phyloP scores from a whole-genome alignment of 164 flowering plant species.

The Macadamia tetraphylla region DNA sequence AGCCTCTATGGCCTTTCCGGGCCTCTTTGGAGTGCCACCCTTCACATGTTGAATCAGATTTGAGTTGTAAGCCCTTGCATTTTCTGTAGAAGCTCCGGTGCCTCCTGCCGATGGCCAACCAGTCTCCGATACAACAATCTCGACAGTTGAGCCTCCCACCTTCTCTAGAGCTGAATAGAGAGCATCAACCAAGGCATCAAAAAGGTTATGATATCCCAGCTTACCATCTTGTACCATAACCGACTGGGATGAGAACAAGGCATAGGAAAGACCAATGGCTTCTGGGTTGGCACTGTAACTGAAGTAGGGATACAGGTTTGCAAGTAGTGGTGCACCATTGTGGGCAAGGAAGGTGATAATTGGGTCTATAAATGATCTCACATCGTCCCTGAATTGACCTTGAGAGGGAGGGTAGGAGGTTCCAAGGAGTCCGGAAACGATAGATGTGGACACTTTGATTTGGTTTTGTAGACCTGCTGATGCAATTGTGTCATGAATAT shows the following conservation, averaged over 20 bases:
- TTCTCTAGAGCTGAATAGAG: constrained; percentile 27
- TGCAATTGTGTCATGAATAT: constrained; percentile 20
- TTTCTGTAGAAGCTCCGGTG: constrained; percentile 6
- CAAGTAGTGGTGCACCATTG: constrained; percentile 25
- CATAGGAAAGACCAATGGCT: constrained; percentile 20
- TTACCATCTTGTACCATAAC: constrained; percentile 12
- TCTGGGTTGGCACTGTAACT: constrained; percentile 5
- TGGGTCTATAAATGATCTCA: constrained; percentile 6
- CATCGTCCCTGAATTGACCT: constrained; percentile 16
- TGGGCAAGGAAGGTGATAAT: constrained; percentile 20
- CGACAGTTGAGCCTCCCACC: not conserved
- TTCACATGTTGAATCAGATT: constrained; percentile 19
- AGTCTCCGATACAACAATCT: constrained; percentile 19
- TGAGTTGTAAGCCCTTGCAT: constrained; percentile 17
- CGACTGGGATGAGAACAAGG: constrained; percentile 27
- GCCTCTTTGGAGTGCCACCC: constrained; percentile 21
- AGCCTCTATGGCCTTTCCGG: constrained; percentile 17
- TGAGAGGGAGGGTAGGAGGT: constrained; percentile 29
- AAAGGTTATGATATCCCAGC: constrained; percentile 27
- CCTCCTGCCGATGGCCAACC: constrained; percentile 25
- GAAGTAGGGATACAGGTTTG: constrained; percentile 39
- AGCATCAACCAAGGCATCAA: constrained; percentile 29
- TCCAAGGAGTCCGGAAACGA: constrained; percentile 4
- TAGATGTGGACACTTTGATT: constrained; percentile 33
- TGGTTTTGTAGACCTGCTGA: constrained; percentile 18